phyloP scores from a whole-genome alignment of 2,329 filamentous ascomycete species.

The Pseudogymnoascus sp. region DNA sequence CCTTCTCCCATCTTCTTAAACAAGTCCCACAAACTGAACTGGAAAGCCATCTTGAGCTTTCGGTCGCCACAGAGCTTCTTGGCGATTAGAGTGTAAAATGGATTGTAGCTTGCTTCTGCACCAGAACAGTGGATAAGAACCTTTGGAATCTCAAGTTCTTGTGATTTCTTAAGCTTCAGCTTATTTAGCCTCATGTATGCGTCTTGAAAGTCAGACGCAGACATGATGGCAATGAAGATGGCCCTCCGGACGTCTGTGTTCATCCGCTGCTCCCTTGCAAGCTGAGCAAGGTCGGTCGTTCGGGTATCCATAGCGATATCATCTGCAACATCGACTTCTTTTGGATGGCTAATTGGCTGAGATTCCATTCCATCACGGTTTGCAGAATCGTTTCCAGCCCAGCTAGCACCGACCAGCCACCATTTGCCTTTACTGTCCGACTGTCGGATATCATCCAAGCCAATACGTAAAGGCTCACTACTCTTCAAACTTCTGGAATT shows the following conservation, averaged over 20 bases:
- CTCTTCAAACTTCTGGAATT: slow-evolving; percentile 61
- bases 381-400: slow-evolving; percentile 40
- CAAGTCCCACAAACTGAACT: slow-evolving; percentile 77
- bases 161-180: slow-evolving; percentile 74
- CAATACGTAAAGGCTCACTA: slow-evolving; percentile 73
- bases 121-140: slow-evolving; percentile 83
- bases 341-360: slow-evolving; percentile 26
- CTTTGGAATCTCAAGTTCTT: slow-evolving; percentile 77
- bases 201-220: slow-evolving; percentile 73
- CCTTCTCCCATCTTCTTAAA: slow-evolving; percentile 81
- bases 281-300: slow-evolving; percentile 25
- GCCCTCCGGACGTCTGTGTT: slow-evolving; percentile 39
- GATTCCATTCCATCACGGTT: slow-evolving; percentile 23
- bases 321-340: slow-evolving; percentile 7
- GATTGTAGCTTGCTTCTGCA: slow-evolving; percentile 78
- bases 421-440: slow-evolving; percentile 87
- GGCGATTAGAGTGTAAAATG: slow-evolving; percentile 84
- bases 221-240: slow-evolving; percentile 91
- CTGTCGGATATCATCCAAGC: slow-evolving; percentile 72
- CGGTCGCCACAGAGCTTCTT: slow-evolving; percentile 67
- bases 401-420: slow-evolving; percentile 98
- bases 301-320: slow-evolving; percentile 13
- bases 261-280: slow-evolving; percentile 29
- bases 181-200: slow-evolving; percentile 73
- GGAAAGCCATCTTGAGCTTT: slow-evolving; percentile 73